Evolutionary conservation across 257 asterid genomes (phyloP).

Genomic region (Solanum medicagineum): DNA sequence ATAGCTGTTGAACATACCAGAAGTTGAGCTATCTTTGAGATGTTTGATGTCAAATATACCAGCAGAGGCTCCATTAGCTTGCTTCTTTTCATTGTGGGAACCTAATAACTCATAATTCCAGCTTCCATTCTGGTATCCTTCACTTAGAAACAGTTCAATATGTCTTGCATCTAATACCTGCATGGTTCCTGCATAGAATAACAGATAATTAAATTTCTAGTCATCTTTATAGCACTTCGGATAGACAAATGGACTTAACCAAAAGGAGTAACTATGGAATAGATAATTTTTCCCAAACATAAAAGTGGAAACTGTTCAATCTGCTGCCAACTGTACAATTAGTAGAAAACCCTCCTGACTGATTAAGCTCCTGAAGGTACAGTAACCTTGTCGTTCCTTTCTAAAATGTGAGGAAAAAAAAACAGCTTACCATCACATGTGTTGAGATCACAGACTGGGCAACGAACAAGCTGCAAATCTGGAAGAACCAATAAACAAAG

Average conservation of each 20-base stretch:
- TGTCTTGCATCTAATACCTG: conserved; percentile 93
- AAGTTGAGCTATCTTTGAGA: conserved; percentile 55
- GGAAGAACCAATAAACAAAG: conserved; percentile 8
- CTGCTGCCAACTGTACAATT: background rate
- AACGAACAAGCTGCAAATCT: conserved; percentile 96
- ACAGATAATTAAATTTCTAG: background rate
- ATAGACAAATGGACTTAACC: background rate
- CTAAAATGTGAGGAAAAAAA: background rate
- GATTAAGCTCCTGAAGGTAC: background rate
- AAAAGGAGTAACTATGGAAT: background rate
- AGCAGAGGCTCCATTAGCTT: conserved; percentile 59
- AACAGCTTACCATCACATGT: conserved; percentile 76
- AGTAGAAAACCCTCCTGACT: background rate
- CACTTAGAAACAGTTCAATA: conserved; percentile 62
- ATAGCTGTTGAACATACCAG: conserved; percentile 31
- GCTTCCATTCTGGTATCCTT: conserved; percentile 56
- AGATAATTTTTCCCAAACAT: background rate
- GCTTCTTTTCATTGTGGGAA: conserved; percentile 43
- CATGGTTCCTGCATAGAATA: conserved; percentile 72
- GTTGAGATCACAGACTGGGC: conserved; percentile 91
- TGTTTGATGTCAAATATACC: conserved; percentile 71
- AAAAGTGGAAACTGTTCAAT: background rate
- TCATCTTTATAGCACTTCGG: background rate
- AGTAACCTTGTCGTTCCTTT: background rate
- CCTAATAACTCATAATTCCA: conserved; percentile 70